Evolutionary conservation across 169 alveolate species (phyloP).

Genomic region (Cyclospora cayetanensis): DNA sequence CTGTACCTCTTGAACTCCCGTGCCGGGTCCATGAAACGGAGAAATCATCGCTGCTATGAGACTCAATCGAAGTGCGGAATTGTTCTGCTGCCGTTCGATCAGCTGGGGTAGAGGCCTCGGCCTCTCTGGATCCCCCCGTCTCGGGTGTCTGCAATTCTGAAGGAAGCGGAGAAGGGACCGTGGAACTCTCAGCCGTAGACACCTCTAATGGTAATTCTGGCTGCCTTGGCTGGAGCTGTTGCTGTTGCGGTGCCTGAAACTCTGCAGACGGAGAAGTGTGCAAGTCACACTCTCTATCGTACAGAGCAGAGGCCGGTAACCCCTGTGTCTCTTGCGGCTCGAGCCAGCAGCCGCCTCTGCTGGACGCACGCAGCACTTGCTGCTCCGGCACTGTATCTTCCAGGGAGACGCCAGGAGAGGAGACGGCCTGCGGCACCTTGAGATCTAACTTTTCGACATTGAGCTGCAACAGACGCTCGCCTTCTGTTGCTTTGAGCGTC

Average conservation of each 20-base stretch:
- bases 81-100: too few relatives aligned
- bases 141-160: slow-evolving; percentile 27
- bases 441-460: slow-evolving; percentile 69
- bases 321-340: slow-evolving; percentile 22
- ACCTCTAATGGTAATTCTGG: background rate
- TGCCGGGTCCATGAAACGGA: too few relatives aligned
- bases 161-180: slow-evolving; percentile 30
- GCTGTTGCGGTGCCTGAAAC: background rate
- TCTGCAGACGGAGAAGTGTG: background rate
- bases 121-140: background rate
- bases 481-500: slow-evolving; percentile 25
- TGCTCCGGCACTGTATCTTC: slow-evolving; percentile 5
- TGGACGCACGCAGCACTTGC: slow-evolving; percentile 19
- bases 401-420: background rate
- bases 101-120: background rate
- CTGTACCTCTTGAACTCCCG: too few relatives aligned
- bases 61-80: too few relatives aligned
- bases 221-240: slow-evolving; percentile 24
- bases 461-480: slow-evolving; percentile 64
- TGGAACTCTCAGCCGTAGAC: slow-evolving; percentile 40
- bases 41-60: too few relatives aligned
- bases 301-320: background rate
- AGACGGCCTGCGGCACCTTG: slow-evolving; percentile 16
- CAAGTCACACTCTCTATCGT: slow-evolving; percentile 36
- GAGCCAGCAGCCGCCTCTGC: slow-evolving; percentile 60